These are phyloP conservation scores for Solanum tarijense DNA, from an alignment of 257 asterid genomes.

Conservation along the genomic window DNA sequence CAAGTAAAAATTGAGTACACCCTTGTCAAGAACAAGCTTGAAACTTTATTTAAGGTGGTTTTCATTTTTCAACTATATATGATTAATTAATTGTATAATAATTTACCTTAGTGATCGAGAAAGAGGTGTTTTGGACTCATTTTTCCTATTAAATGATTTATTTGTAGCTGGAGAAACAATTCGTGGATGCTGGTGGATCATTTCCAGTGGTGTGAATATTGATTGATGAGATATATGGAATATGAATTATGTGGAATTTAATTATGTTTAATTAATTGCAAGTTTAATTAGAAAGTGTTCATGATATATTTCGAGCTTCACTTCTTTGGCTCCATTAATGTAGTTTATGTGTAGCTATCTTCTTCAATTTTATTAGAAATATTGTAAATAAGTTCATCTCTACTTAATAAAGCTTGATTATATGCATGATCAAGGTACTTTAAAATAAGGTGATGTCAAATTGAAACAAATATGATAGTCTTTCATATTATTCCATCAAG, in stretches of 20 bases:
- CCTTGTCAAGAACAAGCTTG: slow-evolving; percentile 66
- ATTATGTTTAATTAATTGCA: not conserved
- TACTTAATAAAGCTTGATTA: not conserved
- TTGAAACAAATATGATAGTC: not conserved
- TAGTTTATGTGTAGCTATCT: not conserved
- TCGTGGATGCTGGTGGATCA: slow-evolving; percentile 29
- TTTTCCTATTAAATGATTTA: not conserved
- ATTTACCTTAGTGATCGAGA: not conserved
- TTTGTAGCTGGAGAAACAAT: slow-evolving; percentile 30
- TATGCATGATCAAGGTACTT: not conserved
- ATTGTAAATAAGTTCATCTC: not conserved
- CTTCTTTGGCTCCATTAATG: not conserved
- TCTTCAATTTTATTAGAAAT: not conserved
- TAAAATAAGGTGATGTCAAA: not conserved
- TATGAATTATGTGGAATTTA: not conserved
- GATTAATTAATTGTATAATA: not conserved
- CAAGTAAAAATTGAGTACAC: slow-evolving; percentile 48
- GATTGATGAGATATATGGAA: not conserved
- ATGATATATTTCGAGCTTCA: not conserved
- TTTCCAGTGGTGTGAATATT: slow-evolving; percentile 12
- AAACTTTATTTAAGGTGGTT: slow-evolving; percentile 59
- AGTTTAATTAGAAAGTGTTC: not conserved
- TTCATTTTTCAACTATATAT: not conserved
- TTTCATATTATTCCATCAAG: not conserved
- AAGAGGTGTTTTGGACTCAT: not conserved